Conservation (phyloP, 352 stramenopile species). For the Globisporangium recalcitrans region DNA sequence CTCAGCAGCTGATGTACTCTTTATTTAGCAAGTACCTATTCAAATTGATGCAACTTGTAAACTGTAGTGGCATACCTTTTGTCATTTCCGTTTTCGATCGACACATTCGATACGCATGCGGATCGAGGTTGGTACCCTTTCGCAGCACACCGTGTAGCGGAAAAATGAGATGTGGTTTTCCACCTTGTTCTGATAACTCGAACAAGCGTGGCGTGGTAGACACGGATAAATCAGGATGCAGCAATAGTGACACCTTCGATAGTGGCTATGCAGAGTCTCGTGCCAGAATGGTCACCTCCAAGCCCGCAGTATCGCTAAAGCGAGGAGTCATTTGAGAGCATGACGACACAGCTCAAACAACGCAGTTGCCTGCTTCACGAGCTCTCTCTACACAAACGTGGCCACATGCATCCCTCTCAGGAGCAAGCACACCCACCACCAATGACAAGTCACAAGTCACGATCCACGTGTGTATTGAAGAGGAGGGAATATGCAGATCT, state of each 20-base stretch:
- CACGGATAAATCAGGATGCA: background rate
- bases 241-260: too few species aligned
- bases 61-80: too few species aligned
- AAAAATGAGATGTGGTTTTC: background rate
- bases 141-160: background rate
- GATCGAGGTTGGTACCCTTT: background rate
- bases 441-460: too few species aligned
- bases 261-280: too few species aligned
- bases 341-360: background rate
- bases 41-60: too few species aligned
- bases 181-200: background rate
- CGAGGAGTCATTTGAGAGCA: background rate
- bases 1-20: background rate
- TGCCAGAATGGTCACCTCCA: too few species aligned
- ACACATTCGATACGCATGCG: background rate
- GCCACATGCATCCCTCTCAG: background rate
- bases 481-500: background rate
- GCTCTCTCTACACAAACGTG: background rate
- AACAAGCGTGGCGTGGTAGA: background rate
- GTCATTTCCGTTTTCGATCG: too few species aligned
- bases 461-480: too few species aligned
- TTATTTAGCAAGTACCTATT: background rate
- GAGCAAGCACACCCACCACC: too few species aligned
- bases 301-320: too few species aligned
- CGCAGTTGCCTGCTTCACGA: background rate